Evolutionary conservation across 306 rosid species (phyloP), one percentile per base, ranked within the genome.

Genomic region (Sindora glabra): DNA sequence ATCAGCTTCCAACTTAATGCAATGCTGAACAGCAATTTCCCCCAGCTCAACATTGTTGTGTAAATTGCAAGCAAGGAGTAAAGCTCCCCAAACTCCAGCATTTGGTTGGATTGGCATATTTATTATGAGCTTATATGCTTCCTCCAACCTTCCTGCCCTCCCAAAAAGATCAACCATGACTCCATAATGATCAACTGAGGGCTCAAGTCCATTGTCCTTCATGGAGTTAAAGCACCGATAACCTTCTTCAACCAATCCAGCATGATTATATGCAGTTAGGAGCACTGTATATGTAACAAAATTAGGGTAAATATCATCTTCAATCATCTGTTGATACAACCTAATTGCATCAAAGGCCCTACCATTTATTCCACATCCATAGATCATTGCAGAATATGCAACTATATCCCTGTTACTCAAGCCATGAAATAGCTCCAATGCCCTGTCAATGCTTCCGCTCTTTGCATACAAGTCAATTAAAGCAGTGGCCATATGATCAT

Each of bases 351-450:
- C 85, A 6, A 39, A 52, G 13, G 74, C 73, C 57, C 73, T 77
- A 47, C 90, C 86, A 56, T 89, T 89, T 51, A 89, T 71, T 37
- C 95, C 96, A 56, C 80, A 83, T 19, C 96, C 96, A 26, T 79
- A 72, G 34, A 89, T 89, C 90, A 89, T 83, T 11, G 90, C 90
- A 40, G 96, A 89, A 73, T 89, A 86, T 41, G 96, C 79, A 56
- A 89, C 77, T 49, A 89, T 52, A 63, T 89, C 95, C 78, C 52
- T 81, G 65, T 70, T 70, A 75, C 73, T 56, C 62, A 89, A 73
- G 36, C 73, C 62, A 23, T 59, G 63, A 58, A 85, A 89, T 62
- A 83, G 77, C 60, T 81, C 78, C 15, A 53, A 58, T 12, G 96
- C 96, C 66, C 68, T 75, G 24, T 75, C 79, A 44, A 89, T 81